These are phyloP conservation scores for Calophaca sinica DNA, from an alignment of 306 rosid species.

Conservation along the genomic window DNA sequence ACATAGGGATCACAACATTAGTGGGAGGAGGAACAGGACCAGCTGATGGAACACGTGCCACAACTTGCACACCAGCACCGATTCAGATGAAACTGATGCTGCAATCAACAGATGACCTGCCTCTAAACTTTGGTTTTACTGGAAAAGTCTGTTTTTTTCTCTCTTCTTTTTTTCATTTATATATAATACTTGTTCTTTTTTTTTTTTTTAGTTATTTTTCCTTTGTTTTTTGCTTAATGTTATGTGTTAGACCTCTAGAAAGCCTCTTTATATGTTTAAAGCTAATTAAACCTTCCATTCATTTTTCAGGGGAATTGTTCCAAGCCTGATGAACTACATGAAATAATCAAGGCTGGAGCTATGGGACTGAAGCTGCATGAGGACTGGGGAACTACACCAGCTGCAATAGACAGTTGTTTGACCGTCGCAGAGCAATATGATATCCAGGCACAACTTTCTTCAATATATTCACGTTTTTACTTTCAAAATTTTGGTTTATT, in stretches of 20 bases:
- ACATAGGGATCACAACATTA: conserved; percentile 82
- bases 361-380: conserved; percentile 98
- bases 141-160: conserved; percentile 71
- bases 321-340: conserved; percentile 70
- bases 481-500: conserved; percentile 17
- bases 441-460: conserved; percentile 66
- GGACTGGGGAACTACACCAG: conserved; percentile 98
- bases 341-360: conserved; percentile 88
- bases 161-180: neutral
- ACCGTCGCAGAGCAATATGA: conserved; percentile 76
- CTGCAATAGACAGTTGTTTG: conserved; percentile 83
- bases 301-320: conserved; percentile 80
- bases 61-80: conserved; percentile 94
- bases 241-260: conserved; percentile 8
- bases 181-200: conserved; percentile 11
- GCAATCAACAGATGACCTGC: conserved; percentile 86
- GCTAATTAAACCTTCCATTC: conserved; percentile 16
- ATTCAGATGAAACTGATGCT: conserved; percentile 84
- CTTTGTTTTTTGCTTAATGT: conserved; percentile 1
- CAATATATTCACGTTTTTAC: conserved; percentile 1
- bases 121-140: conserved; percentile 90
- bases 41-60: conserved; percentile 88
- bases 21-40: conserved; percentile 99
- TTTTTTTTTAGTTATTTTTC: neutral
- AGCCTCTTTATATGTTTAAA: conserved; percentile 13